Base-by-base conservation (phyloP, 2,329 filamentous ascomycete species). In the Onygenales sp. region DNA sequence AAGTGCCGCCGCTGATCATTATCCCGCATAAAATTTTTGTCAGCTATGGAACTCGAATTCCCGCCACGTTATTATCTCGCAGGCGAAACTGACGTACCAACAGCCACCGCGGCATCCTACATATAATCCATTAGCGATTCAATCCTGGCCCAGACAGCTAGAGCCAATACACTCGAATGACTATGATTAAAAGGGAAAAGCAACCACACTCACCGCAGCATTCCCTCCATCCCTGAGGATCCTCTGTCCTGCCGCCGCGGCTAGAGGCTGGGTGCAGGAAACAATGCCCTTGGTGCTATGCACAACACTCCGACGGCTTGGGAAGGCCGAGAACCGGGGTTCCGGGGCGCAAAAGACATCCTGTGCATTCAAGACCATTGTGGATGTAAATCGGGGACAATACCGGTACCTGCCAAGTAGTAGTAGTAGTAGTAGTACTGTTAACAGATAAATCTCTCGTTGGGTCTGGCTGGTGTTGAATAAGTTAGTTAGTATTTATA, bases 261-360 rank as follows among this genome's bases (percentile, higher is more conserved):
- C 93, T 52, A 97, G 76, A 11, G 93, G 90, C 68, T 97, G 92
- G 1, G 89, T 87, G 66, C 87, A 94, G 9, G 91, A 81, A 47
- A 97, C 87, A 54, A 97, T 95, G 45, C 90, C 92, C 63, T 91
- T 86, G 4, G 87, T 91, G 68, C 89, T 95, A 68, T 97, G 91
- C 10, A 97, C 88, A 10, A 95, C 90, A 62, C 92, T 96, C 57
- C 93, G 79, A 40, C 92, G 82, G 61, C 89, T 94, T 8, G 87
- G 70, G 65, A 88, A 92, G 57, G 80, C 78, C 56, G 77, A 73
- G 63, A 88, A 84, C 53, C 48, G 50, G 10, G 49, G 42, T 34
- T 49, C 55, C 39, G 52, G 46, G 4, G 48, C 53, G 7, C 52
- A 55, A 40, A 52, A 56, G 45, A 58, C 51, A 17, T 56, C 54